Conservation (phyloP, 306 rosid genomes). For the Dryas octopetala region DNA sequence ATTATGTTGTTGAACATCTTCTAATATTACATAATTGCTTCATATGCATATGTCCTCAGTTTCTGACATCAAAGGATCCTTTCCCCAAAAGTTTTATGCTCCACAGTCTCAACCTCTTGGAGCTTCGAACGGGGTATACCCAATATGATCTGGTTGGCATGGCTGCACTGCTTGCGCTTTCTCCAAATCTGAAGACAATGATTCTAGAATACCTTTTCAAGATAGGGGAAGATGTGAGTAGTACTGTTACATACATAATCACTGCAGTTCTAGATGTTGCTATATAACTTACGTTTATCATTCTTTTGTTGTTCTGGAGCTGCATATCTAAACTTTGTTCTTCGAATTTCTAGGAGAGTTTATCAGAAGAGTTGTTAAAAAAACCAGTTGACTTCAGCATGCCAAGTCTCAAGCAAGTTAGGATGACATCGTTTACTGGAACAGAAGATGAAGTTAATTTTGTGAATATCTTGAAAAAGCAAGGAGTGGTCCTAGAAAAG, state of each 20-base stretch:
- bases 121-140: constrained; percentile 13
- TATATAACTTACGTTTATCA: no score
- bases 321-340: not conserved
- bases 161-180: constrained; percentile 21
- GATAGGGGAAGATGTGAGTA: constrained; percentile 13
- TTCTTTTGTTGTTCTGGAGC: not conserved
- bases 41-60: not conserved
- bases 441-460: constrained; percentile 7
- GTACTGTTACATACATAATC: not conserved
- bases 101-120: constrained; percentile 4
- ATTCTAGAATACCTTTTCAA: not conserved
- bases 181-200: constrained; percentile 7
- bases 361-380: constrained; percentile 6
- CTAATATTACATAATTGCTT: not conserved
- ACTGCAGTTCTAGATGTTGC: constrained; percentile 2
- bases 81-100: constrained; percentile 4
- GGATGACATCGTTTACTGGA: not conserved
- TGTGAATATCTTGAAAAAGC: not conserved
- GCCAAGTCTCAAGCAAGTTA: constrained; percentile 24
- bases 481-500: constrained; percentile 11
- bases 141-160: constrained; percentile 14
- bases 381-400: constrained; percentile 2
- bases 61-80: constrained; percentile 10
- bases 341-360: not conserved
- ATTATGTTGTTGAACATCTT: not conserved